Evolutionary conservation across 352 stramenopile species (phyloP), one percentile per base, ranked within the genome.

Genomic region (Globisporangium polare): DNA sequence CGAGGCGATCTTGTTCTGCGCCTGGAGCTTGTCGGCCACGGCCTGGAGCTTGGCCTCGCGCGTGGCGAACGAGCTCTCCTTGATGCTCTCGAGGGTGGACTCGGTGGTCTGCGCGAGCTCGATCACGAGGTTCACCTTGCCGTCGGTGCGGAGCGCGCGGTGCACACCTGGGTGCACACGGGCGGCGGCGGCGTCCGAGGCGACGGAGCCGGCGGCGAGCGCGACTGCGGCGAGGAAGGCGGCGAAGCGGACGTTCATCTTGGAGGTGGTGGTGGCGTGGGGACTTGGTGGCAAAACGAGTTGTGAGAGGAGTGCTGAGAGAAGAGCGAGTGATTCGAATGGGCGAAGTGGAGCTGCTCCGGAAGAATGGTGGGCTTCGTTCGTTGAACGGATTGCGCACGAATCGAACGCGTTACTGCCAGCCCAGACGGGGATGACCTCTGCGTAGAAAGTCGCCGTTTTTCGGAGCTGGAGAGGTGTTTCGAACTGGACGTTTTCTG

Each of bases 201-300:
- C n/a, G 9, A 22, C 22, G 10, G 20, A 17, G 13, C 46, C 46
- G 15, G 24, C 46, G 13, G 46, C 46, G 12, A 53, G 1, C 6
- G 46, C 46, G 9, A 24, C 5, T 2, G 47, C 5, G 13, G 47
- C 26, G 24, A 53, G 24, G 26, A 53, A 53, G 17, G 47, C 15
- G 15, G 47, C 26, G 26, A 53, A 53, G 47, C 47, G 47, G 47
- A 53, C 47, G 47, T 54, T 54, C 49, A 54, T 54, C 8, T 8
- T 17, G n/a, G n/a, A 2, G 3, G 29, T 33, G 29, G 6, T 33
- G 29, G 29, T 33, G 20, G n/a, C 8, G 22, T 33, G 29, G 29
- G 6, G 29, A 33, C 6, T 57, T 47, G 7, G n/a, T n/a, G n/a
- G n/a, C n/a, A n/a, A n/a, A n/a, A n/a, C n/a, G n/a, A n/a, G n/a